Percentiles rank a stretch among this genome's conserved stretches.
Evolutionary conservation across 2,329 filamentous ascomycete species (phyloP).

Genomic region (Tolypocladium sp.): DNA sequence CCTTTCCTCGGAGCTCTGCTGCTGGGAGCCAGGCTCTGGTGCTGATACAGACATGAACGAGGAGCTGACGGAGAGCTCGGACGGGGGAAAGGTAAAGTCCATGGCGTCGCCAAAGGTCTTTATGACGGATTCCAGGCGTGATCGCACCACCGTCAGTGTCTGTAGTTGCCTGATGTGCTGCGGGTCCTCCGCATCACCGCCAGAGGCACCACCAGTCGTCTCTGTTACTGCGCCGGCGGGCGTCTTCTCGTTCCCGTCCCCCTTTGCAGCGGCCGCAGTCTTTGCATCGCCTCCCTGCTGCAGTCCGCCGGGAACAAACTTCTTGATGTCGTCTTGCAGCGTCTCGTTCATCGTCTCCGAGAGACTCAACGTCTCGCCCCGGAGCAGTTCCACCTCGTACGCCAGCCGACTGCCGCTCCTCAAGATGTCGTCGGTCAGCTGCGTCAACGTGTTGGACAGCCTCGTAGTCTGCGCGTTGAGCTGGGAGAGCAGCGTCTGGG

Average conservation of each 20-base stretch:
- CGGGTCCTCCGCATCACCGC: constrained; percentile 37
- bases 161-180: constrained; percentile 69
- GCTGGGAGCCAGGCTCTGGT: constrained; percentile 57
- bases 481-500: constrained; percentile 77
- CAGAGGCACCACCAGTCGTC: constrained; percentile 1
- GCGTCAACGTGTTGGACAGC: constrained; percentile 71
- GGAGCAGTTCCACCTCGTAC: constrained; percentile 87
- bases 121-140: constrained; percentile 81
- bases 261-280: constrained; percentile 5
- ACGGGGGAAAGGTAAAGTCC: constrained; percentile 88
- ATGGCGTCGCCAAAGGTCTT: constrained; percentile 90
- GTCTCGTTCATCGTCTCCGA: constrained; percentile 68
- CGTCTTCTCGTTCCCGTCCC: constrained; percentile 8
- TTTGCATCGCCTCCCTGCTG: constrained; percentile 17
- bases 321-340: constrained; percentile 60
- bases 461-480: constrained; percentile 83
- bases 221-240: constrained; percentile 13
- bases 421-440: constrained; percentile 90
- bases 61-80: constrained; percentile 72
- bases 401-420: constrained; percentile 79
- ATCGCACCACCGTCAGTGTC: constrained; percentile 71
- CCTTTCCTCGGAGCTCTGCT: constrained; percentile 71
- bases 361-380: constrained; percentile 78
- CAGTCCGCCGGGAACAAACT: constrained; percentile 55
- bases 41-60: constrained; percentile 87